Evolutionary conservation across 208 protist genomes (phyloP).

Genomic region (Trypanosoma avium): DNA sequence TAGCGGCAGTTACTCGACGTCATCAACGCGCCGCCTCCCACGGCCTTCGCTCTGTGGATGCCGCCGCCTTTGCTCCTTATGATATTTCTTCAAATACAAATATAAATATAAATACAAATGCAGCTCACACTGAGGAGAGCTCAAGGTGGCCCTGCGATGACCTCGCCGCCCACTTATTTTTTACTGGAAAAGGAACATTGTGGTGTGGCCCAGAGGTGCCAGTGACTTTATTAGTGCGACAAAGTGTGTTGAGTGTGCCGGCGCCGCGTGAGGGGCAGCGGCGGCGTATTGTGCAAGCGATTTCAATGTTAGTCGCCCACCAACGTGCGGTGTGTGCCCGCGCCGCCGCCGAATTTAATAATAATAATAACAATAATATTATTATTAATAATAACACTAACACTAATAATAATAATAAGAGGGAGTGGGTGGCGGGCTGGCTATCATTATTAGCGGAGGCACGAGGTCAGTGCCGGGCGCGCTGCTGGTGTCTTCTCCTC

Average conservation of each 20-base stretch:
- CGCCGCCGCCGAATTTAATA: background rate
- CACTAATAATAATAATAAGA: background rate
- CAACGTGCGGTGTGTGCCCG: conserved; percentile 22
- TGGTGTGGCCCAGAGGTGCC: conserved; percentile 27
- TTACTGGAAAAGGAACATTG: background rate
- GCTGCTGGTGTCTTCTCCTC: conserved; percentile 42
- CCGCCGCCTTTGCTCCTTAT: too few relatives aligned
- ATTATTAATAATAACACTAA: background rate
- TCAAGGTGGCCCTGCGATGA: conserved; percentile 21
- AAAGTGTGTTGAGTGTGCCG: conserved; percentile 24
- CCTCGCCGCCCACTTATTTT: conserved; percentile 27
- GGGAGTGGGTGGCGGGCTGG: conserved; percentile 22
- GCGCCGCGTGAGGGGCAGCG: conserved; percentile 13
- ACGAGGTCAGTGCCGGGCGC: conserved; percentile 27
- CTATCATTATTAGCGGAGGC: conserved; percentile 33
- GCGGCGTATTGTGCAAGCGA: conserved; percentile 24
- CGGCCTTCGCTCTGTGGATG: too few relatives aligned
- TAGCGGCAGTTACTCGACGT: conserved; percentile 6
- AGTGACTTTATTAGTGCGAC: conserved; percentile 26
- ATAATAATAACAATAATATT: background rate
- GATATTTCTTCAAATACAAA: background rate
- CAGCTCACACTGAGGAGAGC: background rate
- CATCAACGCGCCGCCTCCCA: conserved; percentile 3
- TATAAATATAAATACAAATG: background rate
- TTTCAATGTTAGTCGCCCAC: conserved; percentile 27